phyloP scores from a whole-genome alignment of 805 yeast species.

The Ogataea glucozyma region DNA sequence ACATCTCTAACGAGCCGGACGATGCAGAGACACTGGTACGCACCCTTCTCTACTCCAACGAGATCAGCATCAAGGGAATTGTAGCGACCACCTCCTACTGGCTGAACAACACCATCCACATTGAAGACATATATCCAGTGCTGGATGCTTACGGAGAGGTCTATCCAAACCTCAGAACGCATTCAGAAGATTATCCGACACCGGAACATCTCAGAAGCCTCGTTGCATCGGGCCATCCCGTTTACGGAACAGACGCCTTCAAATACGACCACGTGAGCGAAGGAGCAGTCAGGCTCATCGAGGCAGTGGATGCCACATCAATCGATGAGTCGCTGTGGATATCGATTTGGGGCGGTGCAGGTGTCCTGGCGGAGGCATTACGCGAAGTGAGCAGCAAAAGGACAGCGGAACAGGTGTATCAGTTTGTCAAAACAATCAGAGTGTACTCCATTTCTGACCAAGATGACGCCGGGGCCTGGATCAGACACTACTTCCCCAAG shows the following conservation, averaged over 20 bases:
- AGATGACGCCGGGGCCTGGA: slow-evolving; percentile 37
- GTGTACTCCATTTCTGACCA: slow-evolving; percentile 37
- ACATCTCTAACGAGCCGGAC: slow-evolving; percentile 36
- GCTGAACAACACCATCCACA: slow-evolving; percentile 34
- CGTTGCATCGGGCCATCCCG: slow-evolving; percentile 27
- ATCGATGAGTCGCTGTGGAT: slow-evolving; percentile 25
- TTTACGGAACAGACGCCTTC: slow-evolving; percentile 29
- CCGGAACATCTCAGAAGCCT: slow-evolving; percentile 30
- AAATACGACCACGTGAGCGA: slow-evolving; percentile 17
- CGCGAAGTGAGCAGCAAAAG: slow-evolving; percentile 25
- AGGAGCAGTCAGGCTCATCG: slow-evolving; percentile 31
- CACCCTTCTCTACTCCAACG: slow-evolving; percentile 34
- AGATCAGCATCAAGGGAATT: slow-evolving; percentile 31
- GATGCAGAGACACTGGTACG: slow-evolving; percentile 36
- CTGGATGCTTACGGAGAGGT: slow-evolving; percentile 35
- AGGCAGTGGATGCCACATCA: slow-evolving; percentile 24
- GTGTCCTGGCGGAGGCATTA: slow-evolving; percentile 35
- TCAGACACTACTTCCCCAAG: slow-evolving; percentile 30
- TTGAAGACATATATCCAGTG: slow-evolving; percentile 35
- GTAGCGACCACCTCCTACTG: slow-evolving; percentile 38
- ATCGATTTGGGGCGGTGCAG: slow-evolving; percentile 36
- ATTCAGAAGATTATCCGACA: slow-evolving; percentile 31
- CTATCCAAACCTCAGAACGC: slow-evolving; percentile 27
- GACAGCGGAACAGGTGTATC: slow-evolving; percentile 14
- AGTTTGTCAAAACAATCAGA: slow-evolving; percentile 22